These are phyloP conservation scores for Xylaria grammica DNA, from an alignment of 495 filamentous ascomycete species.

Conservation along the genomic window DNA sequence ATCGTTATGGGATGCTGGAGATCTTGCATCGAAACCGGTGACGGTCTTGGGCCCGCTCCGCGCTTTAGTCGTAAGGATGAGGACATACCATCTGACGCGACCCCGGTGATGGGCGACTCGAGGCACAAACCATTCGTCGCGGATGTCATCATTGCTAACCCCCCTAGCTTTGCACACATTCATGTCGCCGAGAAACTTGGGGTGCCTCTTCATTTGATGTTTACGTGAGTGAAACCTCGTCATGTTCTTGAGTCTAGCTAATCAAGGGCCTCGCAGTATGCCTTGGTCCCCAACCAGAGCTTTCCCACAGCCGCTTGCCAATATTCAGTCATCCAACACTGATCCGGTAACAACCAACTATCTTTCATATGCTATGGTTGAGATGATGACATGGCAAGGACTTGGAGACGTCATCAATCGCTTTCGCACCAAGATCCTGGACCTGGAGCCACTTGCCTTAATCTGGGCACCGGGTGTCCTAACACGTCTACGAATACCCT, in stretches of 20 bases:
- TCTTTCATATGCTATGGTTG: conserved; percentile 74
- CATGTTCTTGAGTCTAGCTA: conserved; percentile 47
- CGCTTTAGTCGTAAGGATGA: conserved; percentile 29
- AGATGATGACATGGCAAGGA: conserved; percentile 83
- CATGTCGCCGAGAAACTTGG: conserved; percentile 83
- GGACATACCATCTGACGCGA: conserved; percentile 20
- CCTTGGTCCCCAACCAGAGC: conserved; percentile 71
- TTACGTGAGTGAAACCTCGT: conserved; percentile 63
- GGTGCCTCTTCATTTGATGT: conserved; percentile 81
- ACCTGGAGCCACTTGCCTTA: conserved; percentile 68
- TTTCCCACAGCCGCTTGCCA: conserved; percentile 76
- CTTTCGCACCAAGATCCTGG: conserved; percentile 68
- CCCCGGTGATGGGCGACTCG: conserved; percentile 10
- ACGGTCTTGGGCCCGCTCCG: conserved; percentile 49
- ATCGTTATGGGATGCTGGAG: conserved; percentile 82
- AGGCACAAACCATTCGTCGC: conserved; percentile 69
- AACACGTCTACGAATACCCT: conserved; percentile 69
- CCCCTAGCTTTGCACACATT: conserved; percentile 79
- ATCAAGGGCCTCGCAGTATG: conserved; percentile 51
- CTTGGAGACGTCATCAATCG: conserved; percentile 77
- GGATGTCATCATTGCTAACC: conserved; percentile 84
- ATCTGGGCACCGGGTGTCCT: conserved; percentile 70
- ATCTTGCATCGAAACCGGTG: conserved; percentile 66
- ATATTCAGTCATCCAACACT: conserved; percentile 66
- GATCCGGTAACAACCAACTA: conserved; percentile 69